Conservation (phyloP, 768 basidiomycete genomes). For the Xerocomus spinulosus region DNA sequence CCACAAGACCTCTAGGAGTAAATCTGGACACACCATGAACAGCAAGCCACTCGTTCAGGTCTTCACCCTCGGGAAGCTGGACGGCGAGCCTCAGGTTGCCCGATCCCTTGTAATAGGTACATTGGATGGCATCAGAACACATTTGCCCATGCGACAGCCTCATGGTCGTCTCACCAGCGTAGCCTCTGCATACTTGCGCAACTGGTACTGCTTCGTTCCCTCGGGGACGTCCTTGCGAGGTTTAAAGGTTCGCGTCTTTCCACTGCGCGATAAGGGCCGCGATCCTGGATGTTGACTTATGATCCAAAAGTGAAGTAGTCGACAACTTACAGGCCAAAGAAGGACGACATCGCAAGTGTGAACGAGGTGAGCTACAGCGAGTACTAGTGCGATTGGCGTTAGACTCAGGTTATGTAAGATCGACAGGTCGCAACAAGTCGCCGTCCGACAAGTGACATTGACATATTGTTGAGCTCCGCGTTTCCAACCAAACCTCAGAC, state of each 20-base stretch:
- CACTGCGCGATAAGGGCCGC: constrained; percentile 41
- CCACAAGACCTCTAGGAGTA: background rate
- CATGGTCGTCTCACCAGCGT: constrained; percentile 55
- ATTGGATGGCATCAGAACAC: constrained; percentile 10
- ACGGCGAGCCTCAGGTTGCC: constrained; percentile 93
- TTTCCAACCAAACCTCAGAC: constrained; percentile 14
- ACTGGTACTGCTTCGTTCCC: constrained; percentile 96
- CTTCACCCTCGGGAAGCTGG: constrained; percentile 93
- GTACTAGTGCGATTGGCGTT: constrained; percentile 14
- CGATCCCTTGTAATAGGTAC: constrained; percentile 59
- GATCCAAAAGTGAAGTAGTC: background rate
- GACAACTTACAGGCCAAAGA: constrained; percentile 74
- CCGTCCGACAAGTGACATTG: too few relatives aligned
- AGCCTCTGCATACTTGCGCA: constrained; percentile 97
- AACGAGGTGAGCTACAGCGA: constrained; percentile 5
- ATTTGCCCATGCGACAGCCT: background rate
- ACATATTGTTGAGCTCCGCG: background rate
- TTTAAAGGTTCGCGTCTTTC: constrained; percentile 93
- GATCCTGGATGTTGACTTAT: constrained; percentile 12
- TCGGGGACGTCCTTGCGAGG: constrained; percentile 93
- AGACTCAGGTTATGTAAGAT: constrained; percentile 1
- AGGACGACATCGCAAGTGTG: constrained; percentile 63
- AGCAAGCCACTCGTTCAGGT: constrained; percentile 98
- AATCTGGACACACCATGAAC: constrained; percentile 72
- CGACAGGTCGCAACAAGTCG: background rate